phyloP scores from a whole-genome alignment of 441 rosid genomes.

The Dalechampia spathulata region DNA sequence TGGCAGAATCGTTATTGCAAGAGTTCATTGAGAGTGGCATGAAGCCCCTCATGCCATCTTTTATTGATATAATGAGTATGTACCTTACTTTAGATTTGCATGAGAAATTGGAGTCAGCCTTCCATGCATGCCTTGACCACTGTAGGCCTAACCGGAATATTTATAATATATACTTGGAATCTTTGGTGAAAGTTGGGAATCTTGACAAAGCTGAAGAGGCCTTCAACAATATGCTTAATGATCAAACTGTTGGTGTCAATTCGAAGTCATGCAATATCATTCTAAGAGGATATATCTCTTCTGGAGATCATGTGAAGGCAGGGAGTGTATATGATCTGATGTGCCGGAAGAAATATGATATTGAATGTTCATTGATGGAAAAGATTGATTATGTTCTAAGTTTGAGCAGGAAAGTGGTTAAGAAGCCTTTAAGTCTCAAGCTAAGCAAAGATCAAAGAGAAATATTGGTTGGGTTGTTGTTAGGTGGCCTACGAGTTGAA shows the following conservation, averaged over 20 bases:
- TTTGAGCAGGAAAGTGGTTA: constrained; percentile 44
- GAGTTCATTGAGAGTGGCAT: constrained; percentile 56
- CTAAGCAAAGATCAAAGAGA: constrained; percentile 80
- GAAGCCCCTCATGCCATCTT: constrained; percentile 65
- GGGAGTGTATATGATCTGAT: constrained; percentile 58
- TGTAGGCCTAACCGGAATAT: constrained; percentile 56
- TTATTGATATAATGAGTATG: constrained; percentile 43
- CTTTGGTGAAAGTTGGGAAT: constrained; percentile 48
- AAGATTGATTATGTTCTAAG: constrained; percentile 57
- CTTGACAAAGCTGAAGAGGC: constrained; percentile 56
- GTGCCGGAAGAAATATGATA: constrained; percentile 64
- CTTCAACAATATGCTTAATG: constrained; percentile 46
- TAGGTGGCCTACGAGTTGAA: constrained; percentile 74
- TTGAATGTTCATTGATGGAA: constrained; percentile 49
- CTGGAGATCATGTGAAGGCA: constrained; percentile 51
- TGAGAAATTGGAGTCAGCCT: constrained; percentile 45
- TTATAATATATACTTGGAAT: constrained; percentile 65
- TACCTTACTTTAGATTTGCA: constrained; percentile 51
- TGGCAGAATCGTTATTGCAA: constrained; percentile 51
- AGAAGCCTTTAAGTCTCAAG: constrained; percentile 50
- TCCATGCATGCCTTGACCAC: constrained; percentile 51
- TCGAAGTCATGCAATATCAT: constrained; percentile 65
- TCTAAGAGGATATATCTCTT: constrained; percentile 48
- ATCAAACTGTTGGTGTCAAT: constrained; percentile 44
- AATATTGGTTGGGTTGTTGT: constrained; percentile 68